phyloP scores from a whole-genome alignment of 2,329 filamentous ascomycete species.

The Trichoderma arundinaceum region DNA sequence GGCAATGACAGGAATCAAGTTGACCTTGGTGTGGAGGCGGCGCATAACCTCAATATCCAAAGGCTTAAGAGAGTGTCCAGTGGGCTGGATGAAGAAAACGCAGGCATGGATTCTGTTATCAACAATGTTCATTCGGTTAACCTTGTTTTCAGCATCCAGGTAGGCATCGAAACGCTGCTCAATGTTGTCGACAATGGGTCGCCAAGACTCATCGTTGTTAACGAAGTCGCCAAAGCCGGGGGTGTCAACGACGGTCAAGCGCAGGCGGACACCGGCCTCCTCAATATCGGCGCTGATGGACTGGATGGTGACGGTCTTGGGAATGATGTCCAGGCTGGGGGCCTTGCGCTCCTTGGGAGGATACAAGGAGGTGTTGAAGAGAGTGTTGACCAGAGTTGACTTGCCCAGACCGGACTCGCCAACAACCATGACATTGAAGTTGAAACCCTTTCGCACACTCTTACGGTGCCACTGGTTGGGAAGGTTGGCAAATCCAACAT shows the following conservation, averaged over 20 bases:
- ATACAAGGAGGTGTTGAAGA: slow-evolving; percentile 99
- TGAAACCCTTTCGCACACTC: slow-evolving; percentile 99
- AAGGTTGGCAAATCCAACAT: slow-evolving; percentile 97
- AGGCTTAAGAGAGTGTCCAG: slow-evolving; percentile 96
- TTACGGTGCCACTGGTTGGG: slow-evolving; percentile 99
- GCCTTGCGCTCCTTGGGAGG: slow-evolving; percentile 98
- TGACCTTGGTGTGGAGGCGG: slow-evolving; percentile 99
- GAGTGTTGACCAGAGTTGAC: slow-evolving; percentile 97
- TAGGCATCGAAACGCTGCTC: slow-evolving; percentile 99
- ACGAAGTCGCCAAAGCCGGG: slow-evolving; percentile 99
- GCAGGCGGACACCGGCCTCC: slow-evolving; percentile 95
- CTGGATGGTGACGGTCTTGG: slow-evolving; percentile 95
- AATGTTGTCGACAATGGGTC: slow-evolving; percentile 98
- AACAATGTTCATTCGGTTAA: slow-evolving; percentile 99
- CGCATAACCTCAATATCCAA: slow-evolving; percentile 99
- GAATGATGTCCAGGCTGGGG: slow-evolving; percentile 95
- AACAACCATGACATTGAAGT: slow-evolving; percentile 99
- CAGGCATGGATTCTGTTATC: slow-evolving; percentile 99
- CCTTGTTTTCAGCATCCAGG: slow-evolving; percentile 99
- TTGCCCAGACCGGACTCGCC: slow-evolving; percentile 99
- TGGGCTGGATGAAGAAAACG: slow-evolving; percentile 99
- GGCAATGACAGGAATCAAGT: slow-evolving; percentile 98
- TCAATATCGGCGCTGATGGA: slow-evolving; percentile 97
- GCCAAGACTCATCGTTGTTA: slow-evolving; percentile 99
- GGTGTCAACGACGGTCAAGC: slow-evolving; percentile 95